These are phyloP conservation scores for Beauveria scarabaeidicola DNA, from an alignment of 2,329 filamentous ascomycete genomes.

Conservation along the genomic window DNA sequence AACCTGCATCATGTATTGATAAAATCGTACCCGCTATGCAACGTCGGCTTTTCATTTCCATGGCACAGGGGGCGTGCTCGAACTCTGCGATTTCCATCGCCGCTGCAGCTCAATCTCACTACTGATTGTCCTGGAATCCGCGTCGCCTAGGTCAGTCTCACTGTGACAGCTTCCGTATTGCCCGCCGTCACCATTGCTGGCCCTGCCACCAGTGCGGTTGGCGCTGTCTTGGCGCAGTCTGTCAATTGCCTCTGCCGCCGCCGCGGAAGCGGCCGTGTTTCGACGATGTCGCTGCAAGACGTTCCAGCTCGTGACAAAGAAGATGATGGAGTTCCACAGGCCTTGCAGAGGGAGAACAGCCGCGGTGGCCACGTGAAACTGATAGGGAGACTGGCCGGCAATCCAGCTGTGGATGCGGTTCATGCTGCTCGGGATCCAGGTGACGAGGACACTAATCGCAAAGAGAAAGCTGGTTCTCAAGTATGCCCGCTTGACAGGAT, in stretches of 20 bases:
- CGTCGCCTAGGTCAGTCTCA: constrained; percentile 13
- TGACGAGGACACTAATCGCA: constrained; percentile 51
- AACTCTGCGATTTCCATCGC: constrained; percentile 1
- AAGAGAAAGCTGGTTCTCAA: constrained; percentile 54
- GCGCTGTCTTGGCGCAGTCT: constrained; percentile 1
- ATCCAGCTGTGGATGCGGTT: constrained; percentile 66
- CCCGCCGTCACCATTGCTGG: background rate
- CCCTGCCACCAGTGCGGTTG: background rate
- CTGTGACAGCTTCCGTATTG: constrained; percentile 6
- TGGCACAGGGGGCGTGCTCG: background rate
- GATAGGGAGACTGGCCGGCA: constrained; percentile 45
- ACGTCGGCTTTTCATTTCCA: background rate
- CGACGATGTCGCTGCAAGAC: constrained; percentile 6
- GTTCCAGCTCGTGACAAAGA: constrained; percentile 55
- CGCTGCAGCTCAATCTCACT: constrained; percentile 13
- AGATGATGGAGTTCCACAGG: constrained; percentile 73
- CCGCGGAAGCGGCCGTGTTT: constrained; percentile 3
- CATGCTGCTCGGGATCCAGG: constrained; percentile 59
- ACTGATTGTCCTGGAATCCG: constrained; percentile 9
- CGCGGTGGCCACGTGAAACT: constrained; percentile 59
- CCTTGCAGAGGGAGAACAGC: constrained; percentile 71
- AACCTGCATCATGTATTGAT: background rate
- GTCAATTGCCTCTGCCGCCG: constrained; percentile 1
- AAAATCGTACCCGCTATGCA: background rate
- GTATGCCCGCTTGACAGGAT: constrained; percentile 53